Conservation (phyloP, 2,329 filamentous ascomycete genomes). For the Hyphodiscus sp. region DNA sequence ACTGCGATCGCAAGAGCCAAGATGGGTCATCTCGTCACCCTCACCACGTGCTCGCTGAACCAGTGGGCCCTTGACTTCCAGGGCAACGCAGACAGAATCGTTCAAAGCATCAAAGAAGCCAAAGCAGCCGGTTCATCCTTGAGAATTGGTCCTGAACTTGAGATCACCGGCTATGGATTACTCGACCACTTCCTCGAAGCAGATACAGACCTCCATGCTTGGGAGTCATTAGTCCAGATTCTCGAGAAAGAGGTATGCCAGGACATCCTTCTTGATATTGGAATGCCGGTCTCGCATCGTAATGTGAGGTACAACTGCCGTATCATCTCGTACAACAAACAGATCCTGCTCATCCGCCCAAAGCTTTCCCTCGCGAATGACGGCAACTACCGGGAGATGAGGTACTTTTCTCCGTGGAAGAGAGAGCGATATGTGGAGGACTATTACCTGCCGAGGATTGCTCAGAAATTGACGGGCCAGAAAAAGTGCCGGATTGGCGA, state of each 20-base stretch:
- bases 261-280: slow-evolving; percentile 61
- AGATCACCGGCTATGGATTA: too few relatives aligned
- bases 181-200: neutral
- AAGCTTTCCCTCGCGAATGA: slow-evolving; percentile 68
- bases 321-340: slow-evolving; percentile 56
- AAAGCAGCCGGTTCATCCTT: neutral
- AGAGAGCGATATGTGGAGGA: slow-evolving; percentile 53
- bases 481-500: slow-evolving; percentile 54
- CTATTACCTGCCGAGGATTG: slow-evolving; percentile 54
- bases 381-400: slow-evolving; percentile 57
- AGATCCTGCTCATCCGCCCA: slow-evolving; percentile 65
- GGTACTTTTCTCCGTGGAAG: slow-evolving; percentile 58
- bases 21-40: neutral
- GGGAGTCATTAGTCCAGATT: slow-evolving; percentile 43
- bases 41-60: neutral
- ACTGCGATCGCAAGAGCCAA: too few relatives aligned
- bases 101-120: neutral
- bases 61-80: slow-evolving; percentile 1
- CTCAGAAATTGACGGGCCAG: slow-evolving; percentile 44
- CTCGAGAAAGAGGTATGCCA: slow-evolving; percentile 52
- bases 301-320: slow-evolving; percentile 54
- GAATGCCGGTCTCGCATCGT: too few relatives aligned
- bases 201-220: too few relatives aligned
- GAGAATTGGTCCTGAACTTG: too few relatives aligned
- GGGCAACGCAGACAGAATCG: neutral